These are phyloP conservation scores for Plantago coronopus DNA, from an alignment of 305 asterid genomes.

Conservation along the genomic window DNA sequence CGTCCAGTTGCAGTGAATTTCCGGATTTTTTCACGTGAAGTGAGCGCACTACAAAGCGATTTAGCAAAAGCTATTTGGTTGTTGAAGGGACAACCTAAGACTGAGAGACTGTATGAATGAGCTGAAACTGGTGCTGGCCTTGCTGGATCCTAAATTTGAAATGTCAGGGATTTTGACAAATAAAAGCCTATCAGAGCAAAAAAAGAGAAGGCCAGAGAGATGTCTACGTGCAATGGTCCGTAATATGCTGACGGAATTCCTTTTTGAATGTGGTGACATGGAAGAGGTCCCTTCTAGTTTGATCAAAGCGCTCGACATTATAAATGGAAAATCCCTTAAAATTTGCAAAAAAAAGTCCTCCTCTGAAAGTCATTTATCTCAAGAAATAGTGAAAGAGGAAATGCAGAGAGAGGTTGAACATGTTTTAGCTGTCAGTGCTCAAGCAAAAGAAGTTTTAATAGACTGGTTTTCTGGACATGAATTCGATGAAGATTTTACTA, in stretches of 20 bases:
- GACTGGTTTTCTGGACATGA: constrained; percentile 44
- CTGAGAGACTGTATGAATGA: constrained; percentile 35
- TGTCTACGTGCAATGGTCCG: constrained; percentile 38
- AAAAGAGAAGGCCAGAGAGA: constrained; percentile 6
- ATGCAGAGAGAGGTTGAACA: constrained; percentile 60
- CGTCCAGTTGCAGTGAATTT: constrained; percentile 37
- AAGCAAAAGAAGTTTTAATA: constrained; percentile 62
- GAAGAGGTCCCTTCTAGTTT: constrained; percentile 51
- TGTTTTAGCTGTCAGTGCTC: constrained; percentile 65
- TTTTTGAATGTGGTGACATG: constrained; percentile 76
- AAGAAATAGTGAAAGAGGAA: constrained; percentile 31
- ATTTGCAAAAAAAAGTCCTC: constrained; percentile 17
- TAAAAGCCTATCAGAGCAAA: no score
- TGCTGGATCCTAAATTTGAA: constrained; percentile 38
- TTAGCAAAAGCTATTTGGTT: constrained; percentile 59
- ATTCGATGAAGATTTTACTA: constrained; percentile 59
- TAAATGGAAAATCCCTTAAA: constrained; percentile 35
- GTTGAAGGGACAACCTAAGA: constrained; percentile 23
- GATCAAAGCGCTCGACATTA: constrained; percentile 41
- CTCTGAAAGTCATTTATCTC: constrained; percentile 14
- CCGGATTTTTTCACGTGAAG: constrained; percentile 52
- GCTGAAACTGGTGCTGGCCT: constrained; percentile 41
- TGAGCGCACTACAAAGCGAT: constrained; percentile 59
- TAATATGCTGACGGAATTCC: constrained; percentile 61
- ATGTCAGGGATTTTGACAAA: no score